Evolutionary conservation across 768 basidiomycete species (phyloP).

Genomic region (Russula olivacea): DNA sequence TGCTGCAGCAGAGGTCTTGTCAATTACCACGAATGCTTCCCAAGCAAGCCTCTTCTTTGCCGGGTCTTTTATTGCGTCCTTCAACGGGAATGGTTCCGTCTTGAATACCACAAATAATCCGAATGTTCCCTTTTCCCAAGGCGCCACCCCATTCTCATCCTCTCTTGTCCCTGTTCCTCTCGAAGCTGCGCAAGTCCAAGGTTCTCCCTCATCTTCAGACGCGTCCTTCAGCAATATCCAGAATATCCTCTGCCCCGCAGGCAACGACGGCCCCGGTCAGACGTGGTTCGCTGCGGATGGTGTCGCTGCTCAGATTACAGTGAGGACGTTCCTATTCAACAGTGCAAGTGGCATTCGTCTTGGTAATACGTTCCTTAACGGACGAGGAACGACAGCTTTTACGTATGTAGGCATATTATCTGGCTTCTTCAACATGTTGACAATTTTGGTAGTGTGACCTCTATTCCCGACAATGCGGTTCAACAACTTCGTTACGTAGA

Average conservation of each 20-base stretch:
- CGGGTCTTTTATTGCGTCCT: conserved; percentile 80
- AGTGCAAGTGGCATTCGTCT: conserved; percentile 77
- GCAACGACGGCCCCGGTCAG: conserved; percentile 69
- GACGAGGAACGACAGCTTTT: conserved; percentile 84
- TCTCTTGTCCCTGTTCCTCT: conserved; percentile 82
- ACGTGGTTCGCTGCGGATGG: conserved; percentile 82
- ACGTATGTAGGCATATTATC: conserved; percentile 45
- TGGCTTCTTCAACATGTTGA: conserved; percentile 10
- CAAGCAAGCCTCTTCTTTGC: conserved; percentile 75
- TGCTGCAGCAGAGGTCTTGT: conserved; percentile 57
- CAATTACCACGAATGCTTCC: conserved; percentile 71
- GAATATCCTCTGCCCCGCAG: conserved; percentile 80
- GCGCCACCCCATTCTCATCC: conserved; percentile 81
- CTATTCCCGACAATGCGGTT: conserved; percentile 84
- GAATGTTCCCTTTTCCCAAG: conserved; percentile 74
- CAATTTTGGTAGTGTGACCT: conserved; percentile 55
- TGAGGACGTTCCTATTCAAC: conserved; percentile 68
- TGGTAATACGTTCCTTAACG: conserved; percentile 81
- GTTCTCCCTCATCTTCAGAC: conserved; percentile 57
- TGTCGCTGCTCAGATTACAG: conserved; percentile 64
- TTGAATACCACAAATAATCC: conserved; percentile 73
- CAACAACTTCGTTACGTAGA: conserved; percentile 75
- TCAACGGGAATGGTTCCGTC: conserved; percentile 46
- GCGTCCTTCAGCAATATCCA: conserved; percentile 56
- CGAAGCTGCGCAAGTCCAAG: conserved; percentile 48